Evolutionary conservation across 345 rosid species (phyloP).

Genomic region (Bruguiera gymnorhiza): DNA sequence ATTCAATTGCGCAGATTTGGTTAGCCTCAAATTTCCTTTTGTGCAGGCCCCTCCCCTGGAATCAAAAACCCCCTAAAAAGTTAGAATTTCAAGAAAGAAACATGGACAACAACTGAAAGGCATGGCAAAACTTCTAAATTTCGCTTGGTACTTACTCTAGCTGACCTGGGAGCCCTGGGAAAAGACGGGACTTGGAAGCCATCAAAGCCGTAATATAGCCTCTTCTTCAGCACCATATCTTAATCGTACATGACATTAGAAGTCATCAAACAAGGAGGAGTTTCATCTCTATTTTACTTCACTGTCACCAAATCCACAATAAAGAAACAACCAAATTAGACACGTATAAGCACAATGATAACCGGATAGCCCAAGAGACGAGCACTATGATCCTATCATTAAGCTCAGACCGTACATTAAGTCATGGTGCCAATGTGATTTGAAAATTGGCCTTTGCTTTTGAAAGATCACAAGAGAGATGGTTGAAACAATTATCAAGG

Average conservation of each 20-base stretch:
- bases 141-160: constrained; percentile 46
- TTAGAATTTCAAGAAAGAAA: constrained; percentile 18
- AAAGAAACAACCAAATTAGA: constrained; percentile 3
- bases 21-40: constrained; percentile 42
- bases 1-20: constrained; percentile 66
- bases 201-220: constrained; percentile 46
- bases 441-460: neutral
- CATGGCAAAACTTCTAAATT: constrained; percentile 10
- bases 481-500: neutral
- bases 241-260: constrained; percentile 34
- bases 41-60: constrained; percentile 48
- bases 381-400: neutral
- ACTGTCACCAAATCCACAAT: constrained; percentile 34
- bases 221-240: constrained; percentile 85
- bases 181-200: constrained; percentile 53
- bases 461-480: neutral
- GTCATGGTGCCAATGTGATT: neutral
- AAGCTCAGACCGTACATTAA: too few species aligned
- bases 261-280: constrained; percentile 27
- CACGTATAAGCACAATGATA: constrained; percentile 2
- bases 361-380: neutral
- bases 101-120: neutral
- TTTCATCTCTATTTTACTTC: constrained; percentile 12
- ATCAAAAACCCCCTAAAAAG: constrained; percentile 21
- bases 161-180: constrained; percentile 80